Evolutionary conservation across 176 grass and related monocot genomes (phyloP).

Genomic region (Musa acuminata): DNA sequence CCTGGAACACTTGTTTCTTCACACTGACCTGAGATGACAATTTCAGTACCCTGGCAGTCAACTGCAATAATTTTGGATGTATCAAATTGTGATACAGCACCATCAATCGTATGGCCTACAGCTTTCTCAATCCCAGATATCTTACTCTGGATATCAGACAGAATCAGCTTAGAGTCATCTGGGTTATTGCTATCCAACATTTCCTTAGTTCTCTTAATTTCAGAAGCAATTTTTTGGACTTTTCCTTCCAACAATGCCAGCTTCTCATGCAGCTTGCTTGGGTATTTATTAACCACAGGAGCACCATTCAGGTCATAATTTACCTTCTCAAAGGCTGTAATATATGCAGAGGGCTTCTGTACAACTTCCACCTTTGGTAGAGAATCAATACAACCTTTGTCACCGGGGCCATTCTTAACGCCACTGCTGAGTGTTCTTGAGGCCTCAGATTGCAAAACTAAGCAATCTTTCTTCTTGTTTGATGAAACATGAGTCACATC

Average conservation of each 20-base stretch:
- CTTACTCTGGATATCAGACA: slow-evolving; percentile 84
- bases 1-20: slow-evolving; percentile 21
- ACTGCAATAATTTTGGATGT: slow-evolving; percentile 32
- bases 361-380: slow-evolving; percentile 22
- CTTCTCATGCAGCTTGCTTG: slow-evolving; percentile 87
- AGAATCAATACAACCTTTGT: slow-evolving; percentile 1
- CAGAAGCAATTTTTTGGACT: slow-evolving; percentile 91
- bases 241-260: slow-evolving; percentile 64
- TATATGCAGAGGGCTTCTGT: slow-evolving; percentile 50
- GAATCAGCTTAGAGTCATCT: slow-evolving; percentile 79
- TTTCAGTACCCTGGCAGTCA: slow-evolving; percentile 21
- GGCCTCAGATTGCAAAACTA: not conserved
- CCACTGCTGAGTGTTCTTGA: not conserved
- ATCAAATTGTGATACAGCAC: slow-evolving; percentile 34
- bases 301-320: slow-evolving; percentile 29
- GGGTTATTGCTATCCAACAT: slow-evolving; percentile 80
- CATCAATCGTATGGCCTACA: slow-evolving; percentile 61
- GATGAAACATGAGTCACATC: not conserved
- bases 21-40: slow-evolving; percentile 3
- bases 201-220: slow-evolving; percentile 90
- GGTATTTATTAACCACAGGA: slow-evolving; percentile 36
- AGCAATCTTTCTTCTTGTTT: slow-evolving; percentile 4
- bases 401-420: not conserved
- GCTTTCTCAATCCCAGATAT: slow-evolving; percentile 82
- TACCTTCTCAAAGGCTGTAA: slow-evolving; percentile 74